A percentile compares a stretch with the other conserved stretches of the same genome.
These are phyloP conservation scores for Colletotrichum orbiculare DNA, from an alignment of 2,329 filamentous ascomycete genomes.

Conservation along the genomic window DNA sequence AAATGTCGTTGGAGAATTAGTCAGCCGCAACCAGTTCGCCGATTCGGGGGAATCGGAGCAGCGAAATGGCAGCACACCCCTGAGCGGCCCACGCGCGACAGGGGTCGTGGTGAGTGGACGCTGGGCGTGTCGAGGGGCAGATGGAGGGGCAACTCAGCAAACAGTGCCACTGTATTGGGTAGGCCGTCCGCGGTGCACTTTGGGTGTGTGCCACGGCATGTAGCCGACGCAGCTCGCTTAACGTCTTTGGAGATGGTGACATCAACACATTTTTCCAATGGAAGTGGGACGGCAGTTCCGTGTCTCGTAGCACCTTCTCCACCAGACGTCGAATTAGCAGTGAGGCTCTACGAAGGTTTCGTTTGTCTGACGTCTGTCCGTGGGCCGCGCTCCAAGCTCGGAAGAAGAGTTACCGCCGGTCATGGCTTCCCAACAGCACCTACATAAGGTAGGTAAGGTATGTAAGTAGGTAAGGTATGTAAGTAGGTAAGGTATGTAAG, in stretches of 20 bases:
- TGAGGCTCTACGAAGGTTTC: too few species aligned
- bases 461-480: conserved; percentile 12
- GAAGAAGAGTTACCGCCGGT: conserved; percentile 22
- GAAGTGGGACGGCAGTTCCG: not conserved
- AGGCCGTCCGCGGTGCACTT: not conserved
- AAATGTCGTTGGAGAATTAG: conserved; percentile 32
- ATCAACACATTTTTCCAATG: conserved; percentile 10
- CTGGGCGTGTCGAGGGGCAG: conserved; percentile 25
- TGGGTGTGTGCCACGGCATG: not conserved
- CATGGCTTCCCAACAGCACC: conserved; percentile 23
- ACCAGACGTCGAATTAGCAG: too few species aligned
- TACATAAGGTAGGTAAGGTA: conserved; percentile 1
- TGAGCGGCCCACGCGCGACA: conserved; percentile 6
- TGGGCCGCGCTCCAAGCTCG: conserved; percentile 5
- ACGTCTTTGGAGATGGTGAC: conserved; percentile 17
- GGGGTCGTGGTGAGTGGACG: conserved; percentile 14
- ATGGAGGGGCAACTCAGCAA: conserved; percentile 28
- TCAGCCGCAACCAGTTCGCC: conserved; percentile 22
- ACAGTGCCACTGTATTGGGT: too few species aligned
- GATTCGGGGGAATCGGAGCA: conserved; percentile 33
- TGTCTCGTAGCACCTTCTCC: not conserved
- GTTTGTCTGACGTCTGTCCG: not conserved
- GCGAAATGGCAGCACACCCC: conserved; percentile 22
- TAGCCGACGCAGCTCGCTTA: conserved; percentile 10
- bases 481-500: conserved; percentile 18